Base-by-base conservation (phyloP, 2,329 filamentous ascomycete species). In the Elsinoe necatrix region DNA sequence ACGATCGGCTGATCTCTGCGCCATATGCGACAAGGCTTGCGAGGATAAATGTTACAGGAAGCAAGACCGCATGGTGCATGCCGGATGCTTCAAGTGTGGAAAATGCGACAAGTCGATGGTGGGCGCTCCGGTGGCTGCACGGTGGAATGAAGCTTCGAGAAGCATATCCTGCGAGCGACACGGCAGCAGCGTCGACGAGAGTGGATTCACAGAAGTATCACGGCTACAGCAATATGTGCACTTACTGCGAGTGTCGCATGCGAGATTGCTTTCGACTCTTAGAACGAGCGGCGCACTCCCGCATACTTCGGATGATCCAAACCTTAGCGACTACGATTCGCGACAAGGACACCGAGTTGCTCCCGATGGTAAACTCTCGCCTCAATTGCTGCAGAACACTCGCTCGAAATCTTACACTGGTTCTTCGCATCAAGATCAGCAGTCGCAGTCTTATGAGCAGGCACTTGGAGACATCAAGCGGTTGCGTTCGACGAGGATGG, bases 201-300 rank as follows among this genome's bases (percentile, higher is more conserved):
- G 72, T n/a, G 80, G 80, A 0, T 88, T 96, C 65, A 80, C 85
- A 59, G 81, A 83, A 60, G 82, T 96, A 35, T 88, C 88, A 16
- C 90, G 95, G 69, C 76, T 98, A 56, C 86, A 93, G 67, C 92
- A 98, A 74, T 98, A 95, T 68, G 85, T 96, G 4, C 96, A 96
- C 71, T 76, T 98, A 18, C 78, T 98, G 39, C 84, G 89, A 65
- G 93, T 98, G 20, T 93, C 93, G 16, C 80, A 98, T 62, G 93
- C 93, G 21, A 80, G 93, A 57, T 78, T 98, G 21, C 77, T 98
- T 60, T 87, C 92, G 43, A 95, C 95, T 27, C 79, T 98, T 31
- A 84, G 89, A 61, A 87, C 80, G 62, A 93, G 84, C 62, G 91
- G 91, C 57, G 87, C 89, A 23, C 73, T 97, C 47, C 85, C 90